Evolutionary conservation across 169 alveolate species (phyloP), one percentile per base, ranked within the genome.

Genomic region (Plasmodium coatneyi): DNA sequence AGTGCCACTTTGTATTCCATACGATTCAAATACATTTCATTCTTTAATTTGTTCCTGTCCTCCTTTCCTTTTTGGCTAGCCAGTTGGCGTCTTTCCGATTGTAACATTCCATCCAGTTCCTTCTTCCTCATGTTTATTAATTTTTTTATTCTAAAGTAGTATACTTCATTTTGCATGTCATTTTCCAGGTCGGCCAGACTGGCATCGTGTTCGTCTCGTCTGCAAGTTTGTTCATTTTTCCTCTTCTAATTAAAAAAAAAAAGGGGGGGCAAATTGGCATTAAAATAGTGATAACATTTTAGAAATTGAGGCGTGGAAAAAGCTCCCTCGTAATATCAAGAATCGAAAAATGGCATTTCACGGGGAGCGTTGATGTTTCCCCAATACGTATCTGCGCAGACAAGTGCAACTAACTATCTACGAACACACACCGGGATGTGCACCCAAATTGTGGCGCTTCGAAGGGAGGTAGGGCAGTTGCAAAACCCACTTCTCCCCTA

Each of bases 111-210:
- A 54, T 80, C 92, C n/a, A 91, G 52, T 71, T 91, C 80, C 39
- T 43, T 66, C 76, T 91, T 91, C 74, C 95, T 91, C 82, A 70
- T 72, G n/a, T 25, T 30, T 49, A 91, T 91, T 91, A 91, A 91
- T 32, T 80, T 70, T 82, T 91, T 91, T 43, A 91, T 91, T 91
- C 72, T 41, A 32, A 80, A 80, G 60, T 91, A 91, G 74, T 81
- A 54, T 28, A 32, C 80, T 80, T 91, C 95, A 80, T 91, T 60
- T 80, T 70, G 36, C 79, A 80, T 71, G 52, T 10, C 52, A 14
- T 46, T 70, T 30, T 91, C 78, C 19, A 70, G 22, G 16, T 81
- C 78, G 39, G 34, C 95, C 49, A 0, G 19, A 41, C 14, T 39
- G 80, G 30, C 72, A 46, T 71, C 66, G 46, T 76, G 30, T 79